Percentiles rank a stretch among this genome's conserved stretches.
phyloP scores from a whole-genome alignment of 306 rosid genomes.

The Acacia melanoxylon region DNA sequence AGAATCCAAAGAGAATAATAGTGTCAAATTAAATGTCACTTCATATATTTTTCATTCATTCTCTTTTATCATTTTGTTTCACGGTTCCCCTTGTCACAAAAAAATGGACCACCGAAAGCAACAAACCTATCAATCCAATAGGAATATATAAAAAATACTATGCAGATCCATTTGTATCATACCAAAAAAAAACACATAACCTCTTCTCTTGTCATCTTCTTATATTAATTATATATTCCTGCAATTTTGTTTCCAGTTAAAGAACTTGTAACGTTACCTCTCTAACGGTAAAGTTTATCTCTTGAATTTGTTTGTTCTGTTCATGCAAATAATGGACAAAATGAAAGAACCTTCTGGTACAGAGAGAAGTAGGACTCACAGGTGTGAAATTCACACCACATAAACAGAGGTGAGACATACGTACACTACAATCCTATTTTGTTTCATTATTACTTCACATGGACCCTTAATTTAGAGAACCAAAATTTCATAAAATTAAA shows the following conservation, averaged over 20 bases:
- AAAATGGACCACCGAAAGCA: conserved; percentile 48
- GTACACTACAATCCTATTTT: not conserved
- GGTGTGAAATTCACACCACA: not conserved
- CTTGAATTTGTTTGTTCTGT: not conserved
- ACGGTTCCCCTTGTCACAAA: conserved; percentile 19
- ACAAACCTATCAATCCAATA: not conserved
- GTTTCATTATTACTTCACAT: not conserved
- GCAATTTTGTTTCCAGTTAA: not conserved
- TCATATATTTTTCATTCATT: conserved; percentile 24
- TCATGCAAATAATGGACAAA: not conserved
- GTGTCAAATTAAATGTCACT: conserved; percentile 32
- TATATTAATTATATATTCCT: not conserved
- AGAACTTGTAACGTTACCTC: not conserved
- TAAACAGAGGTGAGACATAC: not conserved
- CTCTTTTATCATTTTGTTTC: conserved; percentile 41
- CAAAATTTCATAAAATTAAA: not conserved
- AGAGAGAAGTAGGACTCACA: not conserved
- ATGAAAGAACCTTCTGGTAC: not conserved
- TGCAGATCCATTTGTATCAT: not conserved
- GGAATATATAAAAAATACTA: not conserved
- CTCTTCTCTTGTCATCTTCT: conserved; percentile 15
- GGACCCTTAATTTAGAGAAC: not conserved
- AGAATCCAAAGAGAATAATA: conserved; percentile 39
- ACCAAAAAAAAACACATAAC: not conserved
- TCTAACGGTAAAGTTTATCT: not conserved